Conservation (phyloP, 805 yeast genomes). For the Pichia thaimueangensis region DNA sequence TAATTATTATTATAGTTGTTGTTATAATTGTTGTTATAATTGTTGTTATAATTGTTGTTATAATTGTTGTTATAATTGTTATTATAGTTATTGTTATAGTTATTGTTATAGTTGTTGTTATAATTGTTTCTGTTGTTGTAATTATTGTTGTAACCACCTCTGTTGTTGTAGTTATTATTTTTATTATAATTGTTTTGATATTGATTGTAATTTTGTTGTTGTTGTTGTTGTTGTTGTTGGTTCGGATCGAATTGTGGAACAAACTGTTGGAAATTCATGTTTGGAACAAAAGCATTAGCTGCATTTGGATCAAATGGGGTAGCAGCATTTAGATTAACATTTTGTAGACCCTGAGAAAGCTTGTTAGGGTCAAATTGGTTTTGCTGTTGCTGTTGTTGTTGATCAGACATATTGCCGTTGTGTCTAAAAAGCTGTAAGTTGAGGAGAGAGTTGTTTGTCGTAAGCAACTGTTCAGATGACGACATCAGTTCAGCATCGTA, state of each 20-base stretch:
- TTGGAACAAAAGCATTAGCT: constrained; percentile 45
- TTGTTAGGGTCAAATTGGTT: constrained; percentile 37
- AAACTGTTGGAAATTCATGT: constrained; percentile 30
- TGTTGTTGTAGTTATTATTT: constrained; percentile 21
- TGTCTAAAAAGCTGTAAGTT: no score
- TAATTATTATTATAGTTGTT: constrained; percentile 2
- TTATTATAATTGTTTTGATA: constrained; percentile 6
- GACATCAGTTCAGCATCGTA: no score
- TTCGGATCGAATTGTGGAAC: constrained; percentile 34
- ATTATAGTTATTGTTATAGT: constrained; percentile 4
- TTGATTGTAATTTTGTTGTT: constrained; percentile 6
- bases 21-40: constrained; percentile 15
- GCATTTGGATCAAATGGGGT: constrained; percentile 41
- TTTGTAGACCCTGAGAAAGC: constrained; percentile 38
- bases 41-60: constrained; percentile 19
- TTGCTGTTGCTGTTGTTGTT: constrained; percentile 19
- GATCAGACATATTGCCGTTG: constrained; percentile 29
- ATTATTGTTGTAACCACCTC: constrained; percentile 23
- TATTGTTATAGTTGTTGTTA: constrained; percentile 14
- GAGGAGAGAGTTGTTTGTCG: no score
- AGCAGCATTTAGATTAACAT: constrained; percentile 35
- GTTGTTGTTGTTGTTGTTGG: constrained; percentile 20
- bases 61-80: constrained; percentile 17
- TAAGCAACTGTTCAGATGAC: no score
- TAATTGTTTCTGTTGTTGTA: constrained; percentile 21